Percentiles rank a stretch among this genome's conserved stretches.
Evolutionary conservation across 164 flowering plant species (phyloP).

Genomic region (Magnolia sinica): DNA sequence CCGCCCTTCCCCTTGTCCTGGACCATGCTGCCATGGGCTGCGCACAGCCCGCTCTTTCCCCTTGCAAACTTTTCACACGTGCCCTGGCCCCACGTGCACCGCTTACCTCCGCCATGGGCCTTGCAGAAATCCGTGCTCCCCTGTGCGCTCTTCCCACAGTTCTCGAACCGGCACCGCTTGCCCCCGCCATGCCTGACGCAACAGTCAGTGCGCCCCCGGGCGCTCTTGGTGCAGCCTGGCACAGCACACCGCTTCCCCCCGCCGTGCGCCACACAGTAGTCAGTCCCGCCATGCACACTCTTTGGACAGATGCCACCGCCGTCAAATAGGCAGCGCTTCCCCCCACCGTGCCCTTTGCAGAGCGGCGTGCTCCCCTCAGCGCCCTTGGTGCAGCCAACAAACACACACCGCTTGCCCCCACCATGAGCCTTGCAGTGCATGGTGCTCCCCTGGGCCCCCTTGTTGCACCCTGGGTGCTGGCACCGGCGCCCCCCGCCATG

Average conservation of each 20-base stretch:
- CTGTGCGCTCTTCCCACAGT: constrained; percentile 86
- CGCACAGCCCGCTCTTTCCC: constrained; percentile 81
- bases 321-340: constrained; percentile 72
- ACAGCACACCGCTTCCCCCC: constrained; percentile 83
- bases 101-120: constrained; percentile 92
- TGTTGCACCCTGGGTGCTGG: constrained; percentile 48
- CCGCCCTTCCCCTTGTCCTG: constrained; percentile 33
- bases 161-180: constrained; percentile 60
- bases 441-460: constrained; percentile 91
- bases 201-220: constrained; percentile 81
- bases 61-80: constrained; percentile 81
- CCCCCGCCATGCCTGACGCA: constrained; percentile 95
- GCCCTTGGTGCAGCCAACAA: constrained; percentile 87
- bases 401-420: constrained; percentile 81
- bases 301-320: constrained; percentile 93
- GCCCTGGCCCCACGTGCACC: constrained; percentile 72
- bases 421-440: constrained; percentile 85
- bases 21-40: constrained; percentile 64
- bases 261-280: constrained; percentile 85
- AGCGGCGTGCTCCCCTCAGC: constrained; percentile 92
- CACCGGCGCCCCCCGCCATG: constrained; percentile 94
- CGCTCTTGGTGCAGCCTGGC: constrained; percentile 83
- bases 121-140: constrained; percentile 95
- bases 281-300: constrained; percentile 90
- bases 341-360: constrained; percentile 95